Evolutionary conservation across 2,329 filamentous ascomycete genomes (phyloP), one percentile per base, ranked within the genome.

Genomic region (Paracamarosporium sp.): DNA sequence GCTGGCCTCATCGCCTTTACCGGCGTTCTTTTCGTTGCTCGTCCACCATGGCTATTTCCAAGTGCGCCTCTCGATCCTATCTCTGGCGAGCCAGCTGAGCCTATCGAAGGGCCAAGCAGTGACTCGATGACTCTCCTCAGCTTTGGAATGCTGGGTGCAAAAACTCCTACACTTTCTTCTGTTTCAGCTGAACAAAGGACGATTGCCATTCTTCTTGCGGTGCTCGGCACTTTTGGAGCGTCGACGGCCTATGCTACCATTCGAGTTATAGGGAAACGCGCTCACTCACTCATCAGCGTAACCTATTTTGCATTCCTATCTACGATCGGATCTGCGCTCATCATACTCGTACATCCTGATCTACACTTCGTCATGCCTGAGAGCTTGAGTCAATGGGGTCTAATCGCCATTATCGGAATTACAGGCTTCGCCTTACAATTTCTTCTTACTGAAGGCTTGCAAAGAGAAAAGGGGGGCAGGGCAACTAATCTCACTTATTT

Each of bases 371-470:
- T 84, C 6, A 71, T 87, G 2, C 86, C 86, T 0, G 74, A 71
- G 0, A 81, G 81, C 6, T 28, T 72, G 1, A 75, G 80, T 0
- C 80, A 93, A 70, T 93, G 90, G 89, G 71, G 78, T 0, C 80
- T 93, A n/a, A 79, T 96, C 11, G 54, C 87, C 0, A 82, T 87
- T 24, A 80, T 96, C 12, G 90, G 90, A 0, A 64, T 86, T 0
- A 88, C 88, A 54, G 93, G 92, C 0, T 93, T 96, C 70, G 72
- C 89, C 27, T 88, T 93, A 83, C 93, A 96, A 81, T 91, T 92
- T 65, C 80, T 95, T 20, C 79, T 95, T 13, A 95, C 92, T 1
- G 84, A 86, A 2, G 92, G 91, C 0, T 78, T 97, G 53, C 81
- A 88, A 17, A 85, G 88, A 59, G 90, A 92, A 69, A 88, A 88